Base-by-base conservation (phyloP, 2,329 filamentous ascomycete genomes). In the Colletotrichum lentis region DNA sequence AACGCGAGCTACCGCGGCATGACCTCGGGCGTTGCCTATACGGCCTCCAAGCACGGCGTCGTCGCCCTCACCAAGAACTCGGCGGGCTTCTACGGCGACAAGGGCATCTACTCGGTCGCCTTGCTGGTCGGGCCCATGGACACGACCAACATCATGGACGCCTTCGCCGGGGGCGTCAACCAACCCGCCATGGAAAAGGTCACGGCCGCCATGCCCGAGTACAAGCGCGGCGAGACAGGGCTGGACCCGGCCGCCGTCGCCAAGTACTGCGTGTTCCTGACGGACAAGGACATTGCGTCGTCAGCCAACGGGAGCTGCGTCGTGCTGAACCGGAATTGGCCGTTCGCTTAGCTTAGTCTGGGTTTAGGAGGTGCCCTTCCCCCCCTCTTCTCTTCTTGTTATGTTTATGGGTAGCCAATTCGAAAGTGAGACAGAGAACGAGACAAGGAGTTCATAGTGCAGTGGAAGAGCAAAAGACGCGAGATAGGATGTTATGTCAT, bases 11-110 rank as follows among this genome's bases (percentile, higher is more conserved):
- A 27, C 49, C 56, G 50, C 22, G 67, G 67, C 20, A 18, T 69
- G 31, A n/a, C 41, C 10, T 61, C 67, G 5, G 84, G 84, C 35
- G 80, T 78, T 12, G 83, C 84, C 20, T 86, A 87, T 72, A 86
- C 84, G 0, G 80, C 81, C 0, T 81, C 79, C 75, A 87, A 88
- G 76, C 84, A 87, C 71, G 85, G 82, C 11, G 73, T 88, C 16
- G 72, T 85, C 3, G 85, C 83, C 1, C 75, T 88, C 64, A 86
- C 84, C 16, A 85, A 84, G 75, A 88, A 85, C 75, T 89, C 85
- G 16, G 86, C 86, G 2, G 80, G 82, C 0, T 85, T 80, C 72
- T 89, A 89, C 72, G 82, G 81, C 1, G 76, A 77, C 37, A 83
- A 84, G 75, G 85, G 85, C 27, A 85, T 89, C 41, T 70, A 57